These are phyloP conservation scores for Panicum hallii DNA, from an alignment of 202 grass and related monocot genomes.

Conservation along the genomic window DNA sequence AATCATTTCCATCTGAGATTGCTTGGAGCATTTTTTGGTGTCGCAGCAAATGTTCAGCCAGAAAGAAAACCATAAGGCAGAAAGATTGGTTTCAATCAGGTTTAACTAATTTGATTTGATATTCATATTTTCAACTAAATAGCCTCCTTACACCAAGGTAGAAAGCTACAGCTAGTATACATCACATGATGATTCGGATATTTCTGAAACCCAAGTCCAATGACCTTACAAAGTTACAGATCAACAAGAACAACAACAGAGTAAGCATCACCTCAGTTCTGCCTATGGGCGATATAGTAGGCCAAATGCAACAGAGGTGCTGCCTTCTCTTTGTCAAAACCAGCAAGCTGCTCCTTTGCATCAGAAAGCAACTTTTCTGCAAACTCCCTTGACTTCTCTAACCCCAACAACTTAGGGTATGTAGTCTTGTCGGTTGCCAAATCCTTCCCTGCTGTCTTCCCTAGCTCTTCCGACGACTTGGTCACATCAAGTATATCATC, in stretches of 20 bases:
- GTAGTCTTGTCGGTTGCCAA: constrained; percentile 88
- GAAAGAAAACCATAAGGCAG: constrained; percentile 8
- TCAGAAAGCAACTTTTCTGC: constrained; percentile 66
- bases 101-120: constrained; percentile 17
- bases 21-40: constrained; percentile 8
- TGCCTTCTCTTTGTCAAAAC: constrained; percentile 68
- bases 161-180: constrained; percentile 52
- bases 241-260: constrained; percentile 46
- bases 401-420: constrained; percentile 78
- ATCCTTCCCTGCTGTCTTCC: constrained; percentile 92
- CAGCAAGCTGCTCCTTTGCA: constrained; percentile 64
- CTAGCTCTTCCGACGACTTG: constrained; percentile 82
- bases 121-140: constrained; percentile 34
- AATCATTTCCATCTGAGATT: background rate
- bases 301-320: constrained; percentile 83
- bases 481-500: constrained; percentile 97
- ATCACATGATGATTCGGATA: constrained; percentile 28
- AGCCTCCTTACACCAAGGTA: constrained; percentile 35
- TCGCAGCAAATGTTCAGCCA: background rate
- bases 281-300: constrained; percentile 81
- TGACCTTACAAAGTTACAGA: constrained; percentile 44
- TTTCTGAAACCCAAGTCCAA: constrained; percentile 31
- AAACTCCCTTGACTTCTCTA: constrained; percentile 78
- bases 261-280: constrained; percentile 66
- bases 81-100: constrained; percentile 20